Percentiles rank a stretch among this genome's conserved stretches.
Conservation (phyloP, 2,329 filamentous ascomycete species). For the Sclerotinia subarctica region DNA sequence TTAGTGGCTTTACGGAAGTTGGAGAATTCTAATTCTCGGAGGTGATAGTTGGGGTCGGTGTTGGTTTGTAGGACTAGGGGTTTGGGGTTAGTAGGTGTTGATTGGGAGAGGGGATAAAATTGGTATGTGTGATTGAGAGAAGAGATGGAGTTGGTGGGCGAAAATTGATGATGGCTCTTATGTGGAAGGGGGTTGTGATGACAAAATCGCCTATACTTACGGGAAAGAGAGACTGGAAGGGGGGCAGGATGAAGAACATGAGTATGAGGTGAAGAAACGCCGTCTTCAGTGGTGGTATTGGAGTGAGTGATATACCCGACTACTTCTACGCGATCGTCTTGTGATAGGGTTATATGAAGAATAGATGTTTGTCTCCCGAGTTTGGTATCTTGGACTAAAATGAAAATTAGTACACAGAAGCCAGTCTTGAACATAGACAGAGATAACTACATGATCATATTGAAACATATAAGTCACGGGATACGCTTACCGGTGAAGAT, state of each 20-base stretch:
- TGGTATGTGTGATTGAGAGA: conserved; percentile 38
- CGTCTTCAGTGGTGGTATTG: conserved; percentile 57
- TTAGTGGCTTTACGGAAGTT: conserved; percentile 39
- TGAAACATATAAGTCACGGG: background rate
- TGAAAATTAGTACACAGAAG: background rate
- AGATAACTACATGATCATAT: background rate
- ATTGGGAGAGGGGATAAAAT: conserved; percentile 51
- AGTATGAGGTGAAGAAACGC: conserved; percentile 52
- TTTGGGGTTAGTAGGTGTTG: conserved; percentile 40
- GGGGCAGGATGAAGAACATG: conserved; percentile 47
- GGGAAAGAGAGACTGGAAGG: conserved; percentile 42
- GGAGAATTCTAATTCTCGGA: conserved; percentile 29
- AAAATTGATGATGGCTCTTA: too few relatives aligned
- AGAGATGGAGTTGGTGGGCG: conserved; percentile 35
- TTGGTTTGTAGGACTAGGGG: conserved; percentile 42
- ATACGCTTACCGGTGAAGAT: conserved; percentile 43
- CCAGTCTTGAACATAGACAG: background rate
- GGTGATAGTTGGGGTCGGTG: conserved; percentile 47
- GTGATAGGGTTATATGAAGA: conserved; percentile 59
- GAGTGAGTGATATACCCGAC: conserved; percentile 63
- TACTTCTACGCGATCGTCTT: conserved; percentile 56
- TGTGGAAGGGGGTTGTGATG: background rate
- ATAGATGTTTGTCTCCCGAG: conserved; percentile 61
- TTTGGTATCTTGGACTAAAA: conserved; percentile 57
- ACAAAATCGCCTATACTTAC: background rate